Conservation (phyloP, 1,139 yeast genomes). For the Groenewaldozyma auringiensis region DNA sequence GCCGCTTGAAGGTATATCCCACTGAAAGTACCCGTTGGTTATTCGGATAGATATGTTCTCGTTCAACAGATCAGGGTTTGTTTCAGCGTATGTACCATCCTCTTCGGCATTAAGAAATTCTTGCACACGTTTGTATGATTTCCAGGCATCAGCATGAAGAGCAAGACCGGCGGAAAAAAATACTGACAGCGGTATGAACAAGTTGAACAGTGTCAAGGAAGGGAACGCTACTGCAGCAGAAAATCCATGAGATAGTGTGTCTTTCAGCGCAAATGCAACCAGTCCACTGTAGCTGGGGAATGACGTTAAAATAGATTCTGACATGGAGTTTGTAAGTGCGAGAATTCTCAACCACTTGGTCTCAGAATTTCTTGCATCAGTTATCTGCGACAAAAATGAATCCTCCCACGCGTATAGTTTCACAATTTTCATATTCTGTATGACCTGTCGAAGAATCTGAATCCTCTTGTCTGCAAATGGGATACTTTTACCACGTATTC, state of each 20-base stretch:
- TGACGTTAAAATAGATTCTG: conserved; percentile 51
- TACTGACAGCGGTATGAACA: conserved; percentile 56
- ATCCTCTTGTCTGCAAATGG: conserved; percentile 51
- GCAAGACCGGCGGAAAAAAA: conserved; percentile 55
- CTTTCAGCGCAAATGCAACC: conserved; percentile 61
- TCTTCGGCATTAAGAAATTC: conserved; percentile 40
- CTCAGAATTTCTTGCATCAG: conserved; percentile 42
- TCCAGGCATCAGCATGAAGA: conserved; percentile 52
- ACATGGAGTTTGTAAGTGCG: conserved; percentile 36
- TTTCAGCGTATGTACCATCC: conserved; percentile 21
- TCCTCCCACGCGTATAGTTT: conserved; percentile 67
- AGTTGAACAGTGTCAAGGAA: conserved; percentile 61
- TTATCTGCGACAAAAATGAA: conserved; percentile 41
- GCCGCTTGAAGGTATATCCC: conserved; percentile 37
- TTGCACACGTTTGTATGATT: conserved; percentile 52
- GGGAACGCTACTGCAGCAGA: conserved; percentile 64
- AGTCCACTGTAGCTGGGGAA: conserved; percentile 58
- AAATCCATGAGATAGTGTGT: conserved; percentile 41
- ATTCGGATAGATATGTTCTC: conserved; percentile 41
- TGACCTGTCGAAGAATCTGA: conserved; percentile 49
- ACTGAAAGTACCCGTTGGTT: conserved; percentile 48
- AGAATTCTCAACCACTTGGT: conserved; percentile 21
- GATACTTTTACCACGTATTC: conserved; percentile 39
- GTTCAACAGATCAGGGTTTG: conserved; percentile 22
- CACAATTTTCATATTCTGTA: conserved; percentile 53